These are phyloP conservation scores for Diplotaxis tenuifolia DNA, from an alignment of 345 rosid genomes.

Conservation along the genomic window DNA sequence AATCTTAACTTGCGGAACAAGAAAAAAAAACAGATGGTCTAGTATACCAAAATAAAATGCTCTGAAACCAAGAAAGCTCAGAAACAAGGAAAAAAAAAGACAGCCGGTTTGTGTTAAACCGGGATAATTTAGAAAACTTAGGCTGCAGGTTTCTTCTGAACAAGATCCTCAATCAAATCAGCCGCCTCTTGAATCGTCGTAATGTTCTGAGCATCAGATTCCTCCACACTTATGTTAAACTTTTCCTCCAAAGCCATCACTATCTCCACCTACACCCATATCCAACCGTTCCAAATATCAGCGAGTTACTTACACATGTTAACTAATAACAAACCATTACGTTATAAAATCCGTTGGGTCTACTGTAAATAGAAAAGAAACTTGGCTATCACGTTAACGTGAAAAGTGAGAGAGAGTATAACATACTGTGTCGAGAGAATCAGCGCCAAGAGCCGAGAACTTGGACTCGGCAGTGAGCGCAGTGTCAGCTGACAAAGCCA, in stretches of 20 bases:
- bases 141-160: conserved; percentile 47
- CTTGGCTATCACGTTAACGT: background rate
- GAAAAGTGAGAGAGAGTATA: background rate
- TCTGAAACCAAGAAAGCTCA: conserved; percentile 9
- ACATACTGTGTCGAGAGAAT: conserved; percentile 91
- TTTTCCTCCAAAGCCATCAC: conserved; percentile 89
- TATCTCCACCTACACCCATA: conserved; percentile 69
- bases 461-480: conserved; percentile 65
- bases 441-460: conserved; percentile 76
- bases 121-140: conserved; percentile 15
- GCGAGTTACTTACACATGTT: background rate
- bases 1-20: too few relatives aligned
- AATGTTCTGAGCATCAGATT: conserved; percentile 70
- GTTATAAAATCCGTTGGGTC: background rate
- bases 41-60: conserved; percentile 8
- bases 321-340: background rate
- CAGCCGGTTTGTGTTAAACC: conserved; percentile 2
- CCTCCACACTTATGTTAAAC: conserved; percentile 69
- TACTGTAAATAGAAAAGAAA: background rate
- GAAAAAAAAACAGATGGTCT: conserved; percentile 8
- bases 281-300: background rate
- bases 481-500: conserved; percentile 57
- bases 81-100: background rate
- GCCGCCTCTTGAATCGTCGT: conserved; percentile 83
- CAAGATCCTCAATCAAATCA: conserved; percentile 71